Evolutionary conservation across 1,139 yeast genomes (phyloP).

Genomic region (Chernovozyma sophiae-reginae): DNA sequence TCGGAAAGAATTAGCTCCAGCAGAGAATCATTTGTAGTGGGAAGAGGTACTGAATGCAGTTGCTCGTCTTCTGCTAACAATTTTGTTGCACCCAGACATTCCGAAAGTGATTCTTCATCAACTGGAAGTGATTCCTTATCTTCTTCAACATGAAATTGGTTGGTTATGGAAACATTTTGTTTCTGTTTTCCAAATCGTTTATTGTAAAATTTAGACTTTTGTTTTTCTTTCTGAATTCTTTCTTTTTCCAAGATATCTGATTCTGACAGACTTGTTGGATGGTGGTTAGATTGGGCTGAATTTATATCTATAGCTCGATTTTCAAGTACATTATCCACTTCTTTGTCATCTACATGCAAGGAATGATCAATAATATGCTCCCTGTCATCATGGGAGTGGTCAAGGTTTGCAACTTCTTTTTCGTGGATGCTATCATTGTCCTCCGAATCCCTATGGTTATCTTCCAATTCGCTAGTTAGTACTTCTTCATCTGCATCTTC

Average conservation of each 20-base stretch:
- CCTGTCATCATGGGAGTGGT: not conserved
- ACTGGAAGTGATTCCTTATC: not conserved
- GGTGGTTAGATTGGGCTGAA: not conserved
- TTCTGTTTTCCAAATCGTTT: not conserved
- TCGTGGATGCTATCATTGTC: not conserved
- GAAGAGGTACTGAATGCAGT: too few relatives aligned
- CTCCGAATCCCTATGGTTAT: not conserved
- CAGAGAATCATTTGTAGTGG: too few relatives aligned
- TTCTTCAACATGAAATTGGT: not conserved
- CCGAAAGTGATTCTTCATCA: not conserved
- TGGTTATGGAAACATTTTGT: not conserved
- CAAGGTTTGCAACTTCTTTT: not conserved
- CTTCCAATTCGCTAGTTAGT: not conserved
- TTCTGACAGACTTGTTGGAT: not conserved
- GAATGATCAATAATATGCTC: not conserved
- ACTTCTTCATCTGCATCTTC: not conserved
- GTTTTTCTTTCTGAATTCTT: slow-evolving; percentile 3
- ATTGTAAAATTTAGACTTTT: slow-evolving; percentile 1
- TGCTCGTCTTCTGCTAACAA: too few relatives aligned
- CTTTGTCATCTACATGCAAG: not conserved
- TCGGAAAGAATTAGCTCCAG: too few relatives aligned
- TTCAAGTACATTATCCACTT: not conserved
- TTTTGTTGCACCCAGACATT: not conserved
- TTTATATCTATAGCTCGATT: not conserved
- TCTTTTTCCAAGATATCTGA: not conserved